Conservation (phyloP, 1,284 basidiomycete genomes). For the Moesziomyces antarcticus region DNA sequence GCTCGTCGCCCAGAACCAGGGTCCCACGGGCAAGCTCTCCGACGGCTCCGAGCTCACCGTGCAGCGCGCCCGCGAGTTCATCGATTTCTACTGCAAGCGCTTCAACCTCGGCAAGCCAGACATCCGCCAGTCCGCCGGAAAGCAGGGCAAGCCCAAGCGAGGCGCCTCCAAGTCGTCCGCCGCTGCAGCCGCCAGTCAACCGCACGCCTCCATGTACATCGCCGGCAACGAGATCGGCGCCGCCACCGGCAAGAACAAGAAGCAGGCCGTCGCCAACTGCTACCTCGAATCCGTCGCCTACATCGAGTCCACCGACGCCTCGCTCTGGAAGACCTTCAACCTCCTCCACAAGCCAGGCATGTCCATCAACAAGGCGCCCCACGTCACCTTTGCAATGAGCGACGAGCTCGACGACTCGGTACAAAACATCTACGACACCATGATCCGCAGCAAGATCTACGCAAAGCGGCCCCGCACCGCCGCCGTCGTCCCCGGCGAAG, state of each 20-base stretch:
- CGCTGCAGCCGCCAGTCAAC: constrained; percentile 65
- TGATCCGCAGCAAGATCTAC: constrained; percentile 70
- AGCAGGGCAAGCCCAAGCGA: constrained; percentile 33
- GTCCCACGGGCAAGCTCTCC: constrained; percentile 70
- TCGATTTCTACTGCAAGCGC: constrained; percentile 91
- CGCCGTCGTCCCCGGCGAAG: constrained; percentile 44
- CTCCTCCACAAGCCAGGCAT: constrained; percentile 62
- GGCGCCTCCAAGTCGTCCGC: constrained; percentile 16
- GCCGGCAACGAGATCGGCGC: constrained; percentile 83
- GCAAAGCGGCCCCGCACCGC: constrained; percentile 60
- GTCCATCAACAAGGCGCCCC: constrained; percentile 75
- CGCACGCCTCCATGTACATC: constrained; percentile 86
- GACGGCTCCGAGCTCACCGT: constrained; percentile 78
- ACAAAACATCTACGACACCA: constrained; percentile 75
- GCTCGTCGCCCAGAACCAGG: constrained; percentile 34
- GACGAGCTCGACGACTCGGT: constrained; percentile 79
- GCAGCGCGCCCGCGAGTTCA: constrained; percentile 86
- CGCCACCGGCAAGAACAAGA: constrained; percentile 79
- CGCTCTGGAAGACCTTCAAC: constrained; percentile 80
- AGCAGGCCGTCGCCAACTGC: constrained; percentile 78
- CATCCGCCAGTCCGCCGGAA: constrained; percentile 68
- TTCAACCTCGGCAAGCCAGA: constrained; percentile 86
- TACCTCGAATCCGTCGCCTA: constrained; percentile 90
- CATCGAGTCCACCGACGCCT: constrained; percentile 82
- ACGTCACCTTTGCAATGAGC: constrained; percentile 78